phyloP scores from a whole-genome alignment of 2,329 filamentous ascomycete genomes.

The Tolypocladium nubicola region DNA sequence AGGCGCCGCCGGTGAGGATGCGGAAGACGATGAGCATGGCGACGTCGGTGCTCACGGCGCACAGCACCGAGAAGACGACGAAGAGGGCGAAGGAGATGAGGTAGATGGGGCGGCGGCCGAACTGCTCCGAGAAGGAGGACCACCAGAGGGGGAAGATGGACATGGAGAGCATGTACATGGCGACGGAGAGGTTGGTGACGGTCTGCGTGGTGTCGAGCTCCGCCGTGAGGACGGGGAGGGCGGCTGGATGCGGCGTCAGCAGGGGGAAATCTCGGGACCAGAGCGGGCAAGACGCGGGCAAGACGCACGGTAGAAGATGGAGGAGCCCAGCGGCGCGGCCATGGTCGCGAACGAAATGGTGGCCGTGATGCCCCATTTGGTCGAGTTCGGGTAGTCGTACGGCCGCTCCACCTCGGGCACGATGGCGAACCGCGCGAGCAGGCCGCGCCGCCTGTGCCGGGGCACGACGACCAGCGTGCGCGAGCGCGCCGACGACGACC shows the following conservation, averaged over 20 bases:
- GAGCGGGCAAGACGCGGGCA: too few relatives aligned
- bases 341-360: constrained; percentile 68
- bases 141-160: constrained; percentile 80
- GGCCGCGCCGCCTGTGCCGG: constrained; percentile 49
- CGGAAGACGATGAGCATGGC: constrained; percentile 70
- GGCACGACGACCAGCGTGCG: constrained; percentile 29
- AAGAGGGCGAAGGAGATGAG: constrained; percentile 64
- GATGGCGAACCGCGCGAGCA: constrained; percentile 60
- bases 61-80: constrained; percentile 57
- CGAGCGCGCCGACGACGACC: constrained; percentile 28
- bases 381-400: constrained; percentile 58
- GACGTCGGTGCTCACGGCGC: constrained; percentile 59
- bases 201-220: constrained; percentile 54
- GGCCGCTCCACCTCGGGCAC: constrained; percentile 72
- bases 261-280: background rate
- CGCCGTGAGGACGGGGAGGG: constrained; percentile 50
- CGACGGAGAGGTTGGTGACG: constrained; percentile 64
- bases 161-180: constrained; percentile 76
- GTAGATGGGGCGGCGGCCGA: constrained; percentile 70
- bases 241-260: constrained; percentile 35
- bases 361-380: constrained; percentile 78
- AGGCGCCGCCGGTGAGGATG: constrained; percentile 62
- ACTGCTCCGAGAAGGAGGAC: constrained; percentile 67
- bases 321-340: constrained; percentile 72
- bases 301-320: constrained; percentile 59